Evolutionary conservation across 192 early-diverging fungal species (phyloP), one percentile per base, ranked within the genome.

Genomic region (Coemansia sp.): DNA sequence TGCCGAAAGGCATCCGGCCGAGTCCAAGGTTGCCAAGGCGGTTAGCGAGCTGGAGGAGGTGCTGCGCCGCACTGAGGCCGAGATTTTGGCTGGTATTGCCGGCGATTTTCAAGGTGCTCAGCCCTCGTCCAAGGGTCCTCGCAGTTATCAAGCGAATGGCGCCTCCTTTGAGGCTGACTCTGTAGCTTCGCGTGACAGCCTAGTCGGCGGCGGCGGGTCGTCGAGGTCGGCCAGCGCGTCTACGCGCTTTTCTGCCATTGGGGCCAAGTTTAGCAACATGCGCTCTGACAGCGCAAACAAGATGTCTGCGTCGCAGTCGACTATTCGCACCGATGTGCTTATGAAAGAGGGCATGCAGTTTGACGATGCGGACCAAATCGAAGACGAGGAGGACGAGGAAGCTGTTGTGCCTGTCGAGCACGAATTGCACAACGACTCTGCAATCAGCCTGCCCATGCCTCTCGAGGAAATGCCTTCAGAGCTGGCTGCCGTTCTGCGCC

Each of bases 21-120:
- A 77, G 55, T 68, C 73, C 37, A 77, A 77, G 63, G 73, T 77
- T 5, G 73, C 73, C 21, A 60, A 69, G 66, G 73, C 73, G 0
- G 73, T 77, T n/a, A 77, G 73, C 33, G 73, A 77, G 58, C 73
- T 77, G 0, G 73, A 77, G 27, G 73, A 77, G 47, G 73, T 77
- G 4, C 38, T 77, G 21, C 66, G 73, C 8, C 73, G 73, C 31
- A 77, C 73, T 5, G 73, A 77, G 26, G 67, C 73, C 4, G 63
- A 51, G 4, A 65, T 63, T 0, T 14, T 68, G n/a, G 62, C 62
- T 3, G 39, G 41, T 5, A 77, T 70, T 14, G 73, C 68, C 8
- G 57, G 38, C 50, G 73, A 77, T 26, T 64, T 71, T 25, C 42
- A 64, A 6, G 36, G 58, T 31, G 22, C 51, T 35, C 9, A 33